Base-by-base conservation (phyloP, 176 grass and related monocot genomes). In the Puccinellia tenuiflora region DNA sequence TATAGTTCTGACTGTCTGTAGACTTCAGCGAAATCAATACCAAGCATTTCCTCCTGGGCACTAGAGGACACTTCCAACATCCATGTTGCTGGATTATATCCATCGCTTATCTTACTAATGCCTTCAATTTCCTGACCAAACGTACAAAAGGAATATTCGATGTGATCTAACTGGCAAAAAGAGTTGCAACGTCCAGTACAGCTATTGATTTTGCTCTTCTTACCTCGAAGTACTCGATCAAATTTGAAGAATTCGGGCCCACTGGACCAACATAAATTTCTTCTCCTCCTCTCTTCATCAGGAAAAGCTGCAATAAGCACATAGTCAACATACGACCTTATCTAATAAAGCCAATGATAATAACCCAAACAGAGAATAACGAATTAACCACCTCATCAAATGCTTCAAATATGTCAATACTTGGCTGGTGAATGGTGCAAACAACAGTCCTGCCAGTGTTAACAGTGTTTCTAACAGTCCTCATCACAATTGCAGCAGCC, bases 361-460 rank as follows among this genome's bases (percentile, higher is more conserved):
- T 31, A 9, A 28, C 21, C 28, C 29, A 80, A 77, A 85, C 42
- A 48, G 29, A 81, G 66, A 9, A 69, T 22, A 76, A 70, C 56
- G 9, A 82, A 79, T 50, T 68, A 79, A 37, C 83, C 68, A 97
- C 94, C 94, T 97, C 92, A 81, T 97, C 94, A 70, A 97, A 97
- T 28, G 94, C 89, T 85, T 97, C 94, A 83, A 97, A 97, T 77
- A 97, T 97, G 81, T 97, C 94, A 81, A 97, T 97, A 82, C 94
- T 97, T 72, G 94, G 94, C 79, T 97, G 94, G 85, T 97, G 94
- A 90, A 97, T 97, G 76, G 94, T 97, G 73, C 94, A 97, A 73
- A 97, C 92, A 65, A 97, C 90, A 54, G 92, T 97, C 79, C 94
- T 94, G 39, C 94, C 94, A 17, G 92, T 97, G 76, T 94, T 85